Evolutionary conservation across 176 grass and related monocot genomes (phyloP), one percentile per base, ranked within the genome.

Genomic region (Juncus inflexus): DNA sequence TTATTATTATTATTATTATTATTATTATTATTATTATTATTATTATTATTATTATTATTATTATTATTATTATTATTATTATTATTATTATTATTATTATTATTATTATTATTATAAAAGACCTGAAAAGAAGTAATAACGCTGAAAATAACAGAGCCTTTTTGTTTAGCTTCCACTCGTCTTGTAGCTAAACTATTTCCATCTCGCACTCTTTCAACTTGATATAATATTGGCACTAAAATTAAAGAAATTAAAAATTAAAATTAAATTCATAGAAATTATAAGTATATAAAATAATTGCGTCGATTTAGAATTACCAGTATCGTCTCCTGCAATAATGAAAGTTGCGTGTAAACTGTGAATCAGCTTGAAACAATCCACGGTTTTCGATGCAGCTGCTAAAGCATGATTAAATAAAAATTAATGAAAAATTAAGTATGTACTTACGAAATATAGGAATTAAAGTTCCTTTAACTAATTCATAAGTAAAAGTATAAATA

Each of bases 41-140:
- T 28, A 28, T 28, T 28, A 28, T 28, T 28, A 28, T 28, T 28
- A 28, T 28, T 28, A 28, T 28, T 28, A 28, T 28, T 28, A 28
- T 28, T 28, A 28, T 28, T 28, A 28, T 28, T 28, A 14, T 8
- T 63, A 28, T 28, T 28, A 28, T 28, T 28, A 28, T 28, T 28
- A 28, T 28, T 28, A 28, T 28, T 28, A 28, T 28, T 28, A 28
- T 28, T 28, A 28, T 28, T 28, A 28, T 28, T 28, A 28, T 28
- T 28, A 14, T 8, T 63, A 19, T 11, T 36, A 19, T 36, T 71
- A 12, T 15, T 12, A 12, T 9, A 41, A 7, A 55, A 67, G 65
- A 99, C 94, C 94, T 99, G 94, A 74, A 99, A 99, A 62, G 94
- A 99, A 83, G 86, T 85, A 66, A 89, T 72, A 55, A 99, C 71